Evolutionary conservation across 805 yeast genomes (phyloP).

Genomic region (Pachysolen tannophilus): DNA sequence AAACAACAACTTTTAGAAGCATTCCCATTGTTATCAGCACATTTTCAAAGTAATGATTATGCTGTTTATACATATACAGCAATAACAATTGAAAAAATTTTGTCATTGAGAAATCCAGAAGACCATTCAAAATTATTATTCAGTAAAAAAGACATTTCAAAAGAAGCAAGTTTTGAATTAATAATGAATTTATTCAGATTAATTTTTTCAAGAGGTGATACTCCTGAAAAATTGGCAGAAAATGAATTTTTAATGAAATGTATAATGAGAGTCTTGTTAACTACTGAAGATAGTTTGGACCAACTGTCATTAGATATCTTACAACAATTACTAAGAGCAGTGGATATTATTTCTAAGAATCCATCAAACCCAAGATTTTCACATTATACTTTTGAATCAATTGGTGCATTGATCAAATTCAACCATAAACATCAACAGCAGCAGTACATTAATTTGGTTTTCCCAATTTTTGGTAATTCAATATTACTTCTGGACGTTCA

Average conservation of each 20-base stretch:
- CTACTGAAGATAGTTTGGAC: constrained; percentile 60
- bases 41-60: constrained; percentile 56
- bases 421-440: constrained; percentile 27
- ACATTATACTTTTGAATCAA: constrained; percentile 84
- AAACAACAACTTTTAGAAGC: constrained; percentile 75
- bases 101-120: constrained; percentile 63
- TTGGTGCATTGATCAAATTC: constrained; percentile 66
- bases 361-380: constrained; percentile 95
- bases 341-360: constrained; percentile 67
- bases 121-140: constrained; percentile 54
- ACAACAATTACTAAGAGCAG: constrained; percentile 60
- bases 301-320: constrained; percentile 39
- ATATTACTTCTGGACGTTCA: constrained; percentile 80
- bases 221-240: constrained; percentile 91
- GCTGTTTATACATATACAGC: constrained; percentile 93
- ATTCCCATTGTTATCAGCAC: constrained; percentile 68
- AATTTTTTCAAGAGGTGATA: constrained; percentile 46
- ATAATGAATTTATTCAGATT: constrained; percentile 59
- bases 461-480: constrained; percentile 53
- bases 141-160: constrained; percentile 61
- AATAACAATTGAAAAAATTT: constrained; percentile 81
- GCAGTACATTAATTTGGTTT: constrained; percentile 39
- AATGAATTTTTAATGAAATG: constrained; percentile 91
- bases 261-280: constrained; percentile 70
- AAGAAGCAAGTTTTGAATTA: constrained; percentile 48